Evolutionary conservation across 1,284 basidiomycete species (phyloP), one percentile per base, ranked within the genome.

Genomic region (Ustilago nuda): DNA sequence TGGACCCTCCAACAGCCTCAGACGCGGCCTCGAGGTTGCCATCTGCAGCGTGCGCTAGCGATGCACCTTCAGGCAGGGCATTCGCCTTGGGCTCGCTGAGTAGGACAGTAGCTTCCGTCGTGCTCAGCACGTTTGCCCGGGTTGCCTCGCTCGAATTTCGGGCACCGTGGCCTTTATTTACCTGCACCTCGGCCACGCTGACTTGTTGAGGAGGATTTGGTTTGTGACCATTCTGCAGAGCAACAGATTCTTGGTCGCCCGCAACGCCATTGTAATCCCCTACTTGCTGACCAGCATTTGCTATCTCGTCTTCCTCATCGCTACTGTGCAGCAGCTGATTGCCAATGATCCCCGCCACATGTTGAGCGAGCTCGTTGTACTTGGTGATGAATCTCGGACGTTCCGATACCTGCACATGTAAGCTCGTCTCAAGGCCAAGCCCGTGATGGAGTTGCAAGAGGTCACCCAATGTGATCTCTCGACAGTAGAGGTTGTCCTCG

Each of bases 401-500:
- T 56, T 84, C 81, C 7, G 75, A 58, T 0, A 84, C 76, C n/a
- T 57, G 54, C 2, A 84, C 45, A 32, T 82, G 82, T 60, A 84
- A 60, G 52, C 73, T 82, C 8, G 79, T 72, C 11, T 54, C 48
- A n/a, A 72, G 57, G 11, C 76, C 82, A 27, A 78, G 63, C 19
- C 81, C 79, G 33, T 76, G 59, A 23, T 83, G 81, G 7, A 84
- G 74, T 53, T 80, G 76, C 48, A 73, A 69, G 12, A 84, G 76
- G 35, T 84, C 82, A 37, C 77, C 76, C 39, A 84, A 66, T 23
- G 80, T 77, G 41, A 84, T 65, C 48, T 84, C 82, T 33, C 80
- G 75, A 43, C 78, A 76, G 66, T 84, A 84, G 36, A 82, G 58
- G 36, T 84, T 79, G 72, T 84, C 83, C 66, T 84, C 83, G 12